Evolutionary conservation across 192 early-diverging fungal species (phyloP).

Genomic region (Chytriomyces confervae): DNA sequence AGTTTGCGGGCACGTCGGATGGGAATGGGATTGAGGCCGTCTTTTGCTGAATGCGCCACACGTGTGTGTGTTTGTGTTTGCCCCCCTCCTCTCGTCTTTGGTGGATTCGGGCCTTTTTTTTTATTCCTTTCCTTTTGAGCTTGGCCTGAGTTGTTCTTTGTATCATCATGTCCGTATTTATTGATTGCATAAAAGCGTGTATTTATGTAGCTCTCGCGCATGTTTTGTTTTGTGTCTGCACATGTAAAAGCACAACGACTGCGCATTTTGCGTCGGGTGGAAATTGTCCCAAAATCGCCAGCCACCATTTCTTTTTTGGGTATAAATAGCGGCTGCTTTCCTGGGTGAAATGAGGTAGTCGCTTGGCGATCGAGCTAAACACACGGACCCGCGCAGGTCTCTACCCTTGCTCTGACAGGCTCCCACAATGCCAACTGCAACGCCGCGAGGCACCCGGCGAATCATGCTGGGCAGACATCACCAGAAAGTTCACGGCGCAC

Average conservation of each 20-base stretch:
- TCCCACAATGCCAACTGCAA: slow-evolving; percentile 3
- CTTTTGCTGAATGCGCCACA: slow-evolving; percentile 16
- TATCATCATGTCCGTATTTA: too few species aligned
- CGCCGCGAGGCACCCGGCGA: slow-evolving; percentile 33
- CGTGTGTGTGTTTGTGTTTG: background rate
- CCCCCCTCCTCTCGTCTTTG: background rate
- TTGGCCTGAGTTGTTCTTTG: too few species aligned
- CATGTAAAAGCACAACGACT: too few species aligned
- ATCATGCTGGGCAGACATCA: slow-evolving; percentile 16
- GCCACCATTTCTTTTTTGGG: too few species aligned
- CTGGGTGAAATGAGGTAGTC: slow-evolving; percentile 1
- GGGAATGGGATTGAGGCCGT: slow-evolving; percentile 2
- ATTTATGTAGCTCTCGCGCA: too few species aligned
- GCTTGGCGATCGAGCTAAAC: slow-evolving; percentile 33
- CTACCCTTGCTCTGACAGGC: slow-evolving; percentile 27
- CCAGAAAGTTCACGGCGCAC: slow-evolving; percentile 20
- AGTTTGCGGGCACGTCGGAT: slow-evolving; percentile 35
- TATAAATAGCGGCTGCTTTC: too few species aligned
- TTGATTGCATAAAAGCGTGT: too few species aligned
- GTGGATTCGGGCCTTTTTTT: background rate
- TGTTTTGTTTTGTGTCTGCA: too few species aligned
- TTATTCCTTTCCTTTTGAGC: background rate
- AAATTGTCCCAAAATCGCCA: too few species aligned
- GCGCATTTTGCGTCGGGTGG: too few species aligned
- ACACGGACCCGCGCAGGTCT: slow-evolving; percentile 3